phyloP scores from a whole-genome alignment of 352 stramenopile genomes.

The Phytophthora nicotianae region DNA sequence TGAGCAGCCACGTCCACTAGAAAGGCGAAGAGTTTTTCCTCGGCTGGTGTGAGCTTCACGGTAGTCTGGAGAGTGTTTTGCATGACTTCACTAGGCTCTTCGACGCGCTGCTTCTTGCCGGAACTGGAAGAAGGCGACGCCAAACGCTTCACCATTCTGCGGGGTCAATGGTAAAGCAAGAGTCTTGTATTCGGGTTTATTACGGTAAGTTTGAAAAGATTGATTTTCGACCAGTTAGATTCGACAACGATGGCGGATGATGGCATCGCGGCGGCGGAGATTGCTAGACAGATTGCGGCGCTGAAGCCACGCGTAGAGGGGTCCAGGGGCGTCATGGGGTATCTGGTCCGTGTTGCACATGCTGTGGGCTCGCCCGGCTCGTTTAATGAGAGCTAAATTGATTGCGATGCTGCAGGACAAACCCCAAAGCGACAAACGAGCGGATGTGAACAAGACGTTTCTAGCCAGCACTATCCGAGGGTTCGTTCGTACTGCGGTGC shows the following conservation, averaged over 20 bases:
- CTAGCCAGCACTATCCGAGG: constrained; percentile 64
- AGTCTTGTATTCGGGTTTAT: background rate
- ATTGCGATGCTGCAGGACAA: constrained; percentile 23
- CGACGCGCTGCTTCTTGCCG: constrained; percentile 40
- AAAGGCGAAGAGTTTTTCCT: constrained; percentile 70
- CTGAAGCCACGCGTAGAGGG: constrained; percentile 39
- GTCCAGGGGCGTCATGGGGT: constrained; percentile 53
- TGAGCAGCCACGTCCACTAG: constrained; percentile 66
- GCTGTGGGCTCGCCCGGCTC: background rate
- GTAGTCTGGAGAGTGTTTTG: constrained; percentile 12
- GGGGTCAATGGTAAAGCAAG: constrained; percentile 1
- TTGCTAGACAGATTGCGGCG: constrained; percentile 44
- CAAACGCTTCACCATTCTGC: constrained; percentile 34
- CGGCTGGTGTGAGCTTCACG: constrained; percentile 45
- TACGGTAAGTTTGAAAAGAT: background rate
- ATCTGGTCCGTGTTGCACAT: constrained; percentile 40
- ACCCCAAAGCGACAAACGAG: constrained; percentile 25
- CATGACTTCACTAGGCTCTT: constrained; percentile 5
- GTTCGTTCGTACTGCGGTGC: constrained; percentile 26
- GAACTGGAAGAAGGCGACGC: constrained; percentile 10
- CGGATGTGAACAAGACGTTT: constrained; percentile 77
- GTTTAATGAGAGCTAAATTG: constrained; percentile 3
- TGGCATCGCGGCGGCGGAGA: constrained; percentile 36
- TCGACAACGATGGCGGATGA: constrained; percentile 25
- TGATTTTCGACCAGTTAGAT: constrained; percentile 11